Base-by-base conservation (phyloP, 139 green algal genomes). In the Chlorella vulgaris region DNA sequence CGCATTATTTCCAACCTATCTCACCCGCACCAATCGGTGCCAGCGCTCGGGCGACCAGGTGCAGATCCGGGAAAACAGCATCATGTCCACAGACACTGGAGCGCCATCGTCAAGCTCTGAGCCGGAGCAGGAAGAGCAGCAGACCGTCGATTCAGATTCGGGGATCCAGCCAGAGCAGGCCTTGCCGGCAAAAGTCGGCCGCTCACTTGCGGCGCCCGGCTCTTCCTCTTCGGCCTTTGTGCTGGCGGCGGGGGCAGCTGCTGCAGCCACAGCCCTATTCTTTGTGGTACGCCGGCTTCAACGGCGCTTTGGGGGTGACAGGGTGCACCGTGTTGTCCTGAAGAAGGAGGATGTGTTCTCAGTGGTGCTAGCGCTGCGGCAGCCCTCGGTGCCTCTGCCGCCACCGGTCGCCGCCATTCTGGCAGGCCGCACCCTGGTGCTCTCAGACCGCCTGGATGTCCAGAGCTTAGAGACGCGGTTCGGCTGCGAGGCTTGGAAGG, bases 371-470 rank as follows among this genome's bases (percentile, higher is more conserved):
- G 58, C 38, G 31, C 39, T 80, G 55, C 33, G 43, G 18, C 47
- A 69, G 66, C 78, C 78, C 19, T 69, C 66, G 4, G 55, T 61
- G 35, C 35, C 78, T 21, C 78, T 69, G 51, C 66, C 50, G 66
- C 73, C 78, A 7, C 8, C 51, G 35, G 50, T 31, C 2, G 40
- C 51, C 39, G 31, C 76, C 1, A 26, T 38, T 0, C 66, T 83
- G 68, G 65, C 70, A 21, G 81, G 60, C 24, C 38, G 51, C 35
- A 81, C 47, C 19, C 38, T 85, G 53, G 81, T 85, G 28, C 80
- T 85, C 26, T 85, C 75, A 0, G 62, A 86, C 63, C 74, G 68
- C 47, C 22, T 78, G 53, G 79, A 80, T 35, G 53, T 78, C 33
- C 53, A 67, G 53, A 39, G 68, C 31, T n/a, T 84, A 53, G 40